A percentile compares a stretch with the other conserved stretches of the same genome.
Conservation (phyloP, 345 rosid species). For the Lagerstroemia speciosa region DNA sequence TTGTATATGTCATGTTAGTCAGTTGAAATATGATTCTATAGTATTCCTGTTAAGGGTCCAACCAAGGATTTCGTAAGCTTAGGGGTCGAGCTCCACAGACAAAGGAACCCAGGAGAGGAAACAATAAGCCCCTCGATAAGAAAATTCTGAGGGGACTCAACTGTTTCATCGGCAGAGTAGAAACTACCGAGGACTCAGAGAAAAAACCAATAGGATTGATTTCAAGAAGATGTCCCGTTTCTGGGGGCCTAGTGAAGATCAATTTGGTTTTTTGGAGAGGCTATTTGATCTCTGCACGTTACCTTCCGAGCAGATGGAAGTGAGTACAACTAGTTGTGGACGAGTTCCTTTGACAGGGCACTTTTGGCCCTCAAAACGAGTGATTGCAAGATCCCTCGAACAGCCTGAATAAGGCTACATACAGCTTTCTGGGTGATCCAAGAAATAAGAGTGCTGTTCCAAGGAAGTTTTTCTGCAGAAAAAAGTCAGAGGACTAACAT, state of each 20-base stretch:
- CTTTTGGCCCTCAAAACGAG: neutral
- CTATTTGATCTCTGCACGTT: conserved; percentile 18
- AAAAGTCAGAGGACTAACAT: neutral
- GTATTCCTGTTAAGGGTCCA: too few relatives aligned
- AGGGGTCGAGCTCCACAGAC: conserved; percentile 64
- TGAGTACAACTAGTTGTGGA: neutral
- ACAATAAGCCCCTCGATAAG: conserved; percentile 38
- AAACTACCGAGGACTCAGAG: neutral
- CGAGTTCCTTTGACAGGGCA: neutral
- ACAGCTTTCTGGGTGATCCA: conserved; percentile 52
- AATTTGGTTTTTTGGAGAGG: conserved; percentile 39
- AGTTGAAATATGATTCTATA: too few relatives aligned
- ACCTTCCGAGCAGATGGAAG: neutral
- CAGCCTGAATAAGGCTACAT: conserved; percentile 37
- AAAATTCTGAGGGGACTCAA: conserved; percentile 28
- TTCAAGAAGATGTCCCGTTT: conserved; percentile 16
- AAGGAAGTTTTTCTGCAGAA: conserved; percentile 44
- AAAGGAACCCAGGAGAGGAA: conserved; percentile 89
- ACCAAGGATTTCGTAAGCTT: too few relatives aligned
- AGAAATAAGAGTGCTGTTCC: conserved; percentile 39
- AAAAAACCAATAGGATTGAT: neutral
- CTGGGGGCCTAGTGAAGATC: conserved; percentile 45
- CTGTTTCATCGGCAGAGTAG: conserved; percentile 21
- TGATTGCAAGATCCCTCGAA: neutral
- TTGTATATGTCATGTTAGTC: too few relatives aligned